Percentiles rank a stretch among this genome's conserved stretches.
These are phyloP conservation scores for Gremmenia infestans DNA, from an alignment of 2,329 filamentous ascomycete species.

Conservation along the genomic window DNA sequence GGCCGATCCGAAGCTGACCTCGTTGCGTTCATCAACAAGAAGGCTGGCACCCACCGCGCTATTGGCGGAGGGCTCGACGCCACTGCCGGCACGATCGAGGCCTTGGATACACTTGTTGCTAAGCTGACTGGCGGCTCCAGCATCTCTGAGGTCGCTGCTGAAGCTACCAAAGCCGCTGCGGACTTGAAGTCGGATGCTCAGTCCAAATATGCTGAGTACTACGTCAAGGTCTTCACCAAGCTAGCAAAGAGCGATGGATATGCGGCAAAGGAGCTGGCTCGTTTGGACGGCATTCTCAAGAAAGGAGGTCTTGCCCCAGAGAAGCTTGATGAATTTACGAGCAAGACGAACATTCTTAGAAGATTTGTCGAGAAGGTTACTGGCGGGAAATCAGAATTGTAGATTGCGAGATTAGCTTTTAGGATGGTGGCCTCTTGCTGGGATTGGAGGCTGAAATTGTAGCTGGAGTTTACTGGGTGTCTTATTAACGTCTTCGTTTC, in stretches of 20 bases:
- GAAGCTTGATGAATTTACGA: conserved; percentile 84
- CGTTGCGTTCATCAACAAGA: conserved; percentile 77
- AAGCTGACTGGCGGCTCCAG: conserved; percentile 60
- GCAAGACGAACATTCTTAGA: conserved; percentile 81
- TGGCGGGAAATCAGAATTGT: conserved; percentile 55
- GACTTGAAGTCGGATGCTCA: conserved; percentile 56
- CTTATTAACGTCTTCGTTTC: not conserved
- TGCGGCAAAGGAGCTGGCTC: conserved; percentile 77
- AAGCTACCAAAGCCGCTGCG: conserved; percentile 67
- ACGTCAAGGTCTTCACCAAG: conserved; percentile 87
- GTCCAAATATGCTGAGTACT: conserved; percentile 87
- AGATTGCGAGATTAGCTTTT: conserved; percentile 18
- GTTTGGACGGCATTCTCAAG: conserved; percentile 72
- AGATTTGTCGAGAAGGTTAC: conserved; percentile 63
- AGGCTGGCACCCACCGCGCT: conserved; percentile 81
- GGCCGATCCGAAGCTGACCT: conserved; percentile 74
- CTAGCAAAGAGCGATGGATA: conserved; percentile 71
- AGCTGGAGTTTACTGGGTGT: not conserved
- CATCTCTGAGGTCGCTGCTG: conserved; percentile 59
- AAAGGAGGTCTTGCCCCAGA: conserved; percentile 81
- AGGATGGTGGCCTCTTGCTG: not conserved
- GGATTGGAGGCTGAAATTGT: not conserved
- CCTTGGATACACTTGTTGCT: conserved; percentile 69
- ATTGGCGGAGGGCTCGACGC: conserved; percentile 75
- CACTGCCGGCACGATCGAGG: conserved; percentile 75